A percentile compares a stretch with the other conserved stretches of the same genome.
phyloP scores from a whole-genome alignment of 192 early-diverging fungal species.

The Helicostylum pulchrum region DNA sequence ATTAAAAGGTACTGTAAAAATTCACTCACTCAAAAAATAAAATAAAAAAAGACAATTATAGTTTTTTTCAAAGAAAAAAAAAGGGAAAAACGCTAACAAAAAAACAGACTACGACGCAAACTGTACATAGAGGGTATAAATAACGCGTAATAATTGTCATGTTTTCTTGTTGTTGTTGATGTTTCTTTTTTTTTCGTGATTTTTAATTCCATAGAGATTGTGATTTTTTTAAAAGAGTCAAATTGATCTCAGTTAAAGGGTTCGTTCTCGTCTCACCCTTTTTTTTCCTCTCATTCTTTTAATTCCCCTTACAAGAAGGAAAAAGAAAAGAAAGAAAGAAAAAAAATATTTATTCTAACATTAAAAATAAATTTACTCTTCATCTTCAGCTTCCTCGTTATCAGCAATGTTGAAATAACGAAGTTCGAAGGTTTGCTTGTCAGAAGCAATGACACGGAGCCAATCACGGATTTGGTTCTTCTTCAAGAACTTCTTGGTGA shows the following conservation, averaged over 20 bases:
- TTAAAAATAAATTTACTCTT: conserved; percentile 40
- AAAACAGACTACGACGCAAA: too few relatives aligned
- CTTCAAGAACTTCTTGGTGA: conserved; percentile 99
- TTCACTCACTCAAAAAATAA: too few relatives aligned
- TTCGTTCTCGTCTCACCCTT: conserved; percentile 42
- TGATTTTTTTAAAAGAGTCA: conserved; percentile 23
- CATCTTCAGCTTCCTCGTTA: conserved; percentile 74
- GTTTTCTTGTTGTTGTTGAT: neutral
- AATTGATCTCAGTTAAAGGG: conserved; percentile 27
- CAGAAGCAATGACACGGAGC: conserved; percentile 89
- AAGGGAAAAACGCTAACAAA: neutral
- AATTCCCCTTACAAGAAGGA: conserved; percentile 1
- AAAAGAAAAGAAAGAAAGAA: conserved; percentile 10
- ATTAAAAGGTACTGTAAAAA: too few relatives aligned
- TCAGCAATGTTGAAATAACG: conserved; percentile 90
- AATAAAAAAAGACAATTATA: too few relatives aligned
- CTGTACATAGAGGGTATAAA: too few relatives aligned
- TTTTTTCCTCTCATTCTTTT: neutral
- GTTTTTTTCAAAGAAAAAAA: neutral
- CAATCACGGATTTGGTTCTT: conserved; percentile 98
- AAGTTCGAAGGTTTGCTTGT: conserved; percentile 91
- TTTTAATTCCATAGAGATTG: conserved; percentile 28
- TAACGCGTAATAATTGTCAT: neutral
- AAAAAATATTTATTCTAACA: conserved; percentile 11
- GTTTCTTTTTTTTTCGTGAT: neutral